Conservation (phyloP, 2,329 filamentous ascomycete species). For the Colletotrichum caudatum region DNA sequence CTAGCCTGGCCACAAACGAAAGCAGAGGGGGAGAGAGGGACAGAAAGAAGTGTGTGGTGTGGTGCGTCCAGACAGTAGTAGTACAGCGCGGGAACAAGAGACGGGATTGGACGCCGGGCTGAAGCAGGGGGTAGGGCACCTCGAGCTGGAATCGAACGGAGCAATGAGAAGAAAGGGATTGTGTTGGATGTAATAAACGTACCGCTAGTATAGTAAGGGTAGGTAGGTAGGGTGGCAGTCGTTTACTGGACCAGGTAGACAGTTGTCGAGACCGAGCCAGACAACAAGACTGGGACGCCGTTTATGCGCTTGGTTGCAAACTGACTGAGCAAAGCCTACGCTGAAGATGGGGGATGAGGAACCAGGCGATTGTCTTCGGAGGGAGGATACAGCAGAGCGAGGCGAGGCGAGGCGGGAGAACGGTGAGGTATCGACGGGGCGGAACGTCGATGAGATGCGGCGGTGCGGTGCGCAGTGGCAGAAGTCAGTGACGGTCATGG, state of each 20-base stretch:
- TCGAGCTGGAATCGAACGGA: constrained; percentile 34
- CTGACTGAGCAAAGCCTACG: not conserved
- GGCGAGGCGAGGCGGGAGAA: constrained; percentile 11
- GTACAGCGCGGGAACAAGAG: constrained; percentile 34
- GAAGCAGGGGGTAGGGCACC: constrained; percentile 38
- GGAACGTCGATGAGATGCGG: constrained; percentile 37
- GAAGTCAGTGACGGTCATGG: constrained; percentile 33
- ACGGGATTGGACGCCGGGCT: constrained; percentile 38
- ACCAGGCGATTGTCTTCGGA: not conserved
- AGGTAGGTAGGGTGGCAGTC: constrained; percentile 16
- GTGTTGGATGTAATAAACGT: constrained; percentile 31
- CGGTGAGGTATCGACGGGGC: constrained; percentile 28
- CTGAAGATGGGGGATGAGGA: not conserved
- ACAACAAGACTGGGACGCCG: constrained; percentile 7
- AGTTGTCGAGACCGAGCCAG: constrained; percentile 9
- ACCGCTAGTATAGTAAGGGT: constrained; percentile 9
- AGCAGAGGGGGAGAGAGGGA: constrained; percentile 31
- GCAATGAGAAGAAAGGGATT: constrained; percentile 31
- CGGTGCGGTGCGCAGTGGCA: constrained; percentile 31
- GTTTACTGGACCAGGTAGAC: constrained; percentile 12
- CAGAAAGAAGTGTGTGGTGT: constrained; percentile 12
- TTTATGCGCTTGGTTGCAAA: constrained; percentile 8
- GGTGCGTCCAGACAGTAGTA: constrained; percentile 28
- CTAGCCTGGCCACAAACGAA: constrained; percentile 36
- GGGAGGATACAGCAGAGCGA: not conserved